phyloP scores from a whole-genome alignment of 768 basidiomycete genomes.

The Chalciporus pseudorubinellus region DNA sequence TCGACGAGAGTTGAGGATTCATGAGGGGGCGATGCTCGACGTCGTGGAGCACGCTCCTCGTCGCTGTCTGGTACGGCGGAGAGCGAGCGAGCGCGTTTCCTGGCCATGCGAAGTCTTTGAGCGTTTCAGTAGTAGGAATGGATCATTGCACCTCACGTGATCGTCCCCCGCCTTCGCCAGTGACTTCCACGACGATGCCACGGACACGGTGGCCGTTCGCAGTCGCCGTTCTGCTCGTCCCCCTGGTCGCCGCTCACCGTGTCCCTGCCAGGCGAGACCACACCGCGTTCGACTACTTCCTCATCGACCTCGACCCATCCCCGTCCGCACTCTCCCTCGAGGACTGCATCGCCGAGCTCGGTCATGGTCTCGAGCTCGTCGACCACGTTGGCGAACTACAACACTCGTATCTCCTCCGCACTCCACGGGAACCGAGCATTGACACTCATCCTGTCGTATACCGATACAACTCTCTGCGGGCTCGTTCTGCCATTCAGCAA shows the following conservation, averaged over 20 bases:
- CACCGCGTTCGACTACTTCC: conserved; percentile 77
- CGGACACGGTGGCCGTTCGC: conserved; percentile 7
- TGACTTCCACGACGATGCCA: conserved; percentile 7
- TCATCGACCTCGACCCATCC: conserved; percentile 60
- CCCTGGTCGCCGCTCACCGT: conserved; percentile 1
- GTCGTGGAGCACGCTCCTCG: conserved; percentile 3
- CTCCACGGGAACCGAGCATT: conserved; percentile 33
- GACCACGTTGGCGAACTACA: conserved; percentile 82
- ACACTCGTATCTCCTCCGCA: conserved; percentile 81
- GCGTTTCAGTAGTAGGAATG: background rate
- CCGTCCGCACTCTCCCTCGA: conserved; percentile 51
- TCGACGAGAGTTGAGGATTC: background rate
- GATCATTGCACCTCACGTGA: conserved; percentile 1
- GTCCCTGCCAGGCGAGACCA: conserved; percentile 46
- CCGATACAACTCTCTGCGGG: conserved; percentile 45
- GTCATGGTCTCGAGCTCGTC: conserved; percentile 82
- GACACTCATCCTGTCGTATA: conserved; percentile 41
- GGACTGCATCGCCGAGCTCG: conserved; percentile 58
- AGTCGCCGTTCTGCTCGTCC: conserved; percentile 8
- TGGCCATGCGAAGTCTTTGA: background rate
- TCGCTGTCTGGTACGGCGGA: conserved; percentile 19
- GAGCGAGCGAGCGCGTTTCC: conserved; percentile 24
- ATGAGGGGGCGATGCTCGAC: conserved; percentile 5
- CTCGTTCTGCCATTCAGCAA: conserved; percentile 29
- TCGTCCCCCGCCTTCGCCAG: background rate